Conservation (phyloP, 148 eudicot species). For the Linanthus parryae region DNA sequence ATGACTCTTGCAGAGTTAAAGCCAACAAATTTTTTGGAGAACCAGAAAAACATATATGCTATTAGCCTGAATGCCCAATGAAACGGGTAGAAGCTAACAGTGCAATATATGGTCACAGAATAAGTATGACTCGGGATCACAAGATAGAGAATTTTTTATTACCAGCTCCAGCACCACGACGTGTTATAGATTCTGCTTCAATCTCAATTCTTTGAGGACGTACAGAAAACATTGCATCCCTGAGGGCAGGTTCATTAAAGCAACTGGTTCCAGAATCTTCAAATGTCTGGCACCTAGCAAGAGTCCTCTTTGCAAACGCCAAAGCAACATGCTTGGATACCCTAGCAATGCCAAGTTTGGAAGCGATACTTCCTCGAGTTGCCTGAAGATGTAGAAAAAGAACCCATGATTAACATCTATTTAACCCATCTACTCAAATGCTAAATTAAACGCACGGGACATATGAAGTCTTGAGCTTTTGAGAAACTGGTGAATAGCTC, state of each 20-base stretch:
- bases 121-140: slow-evolving; percentile 14
- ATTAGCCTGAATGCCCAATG: too few relatives aligned
- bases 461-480: too few relatives aligned
- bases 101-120: too few relatives aligned
- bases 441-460: too few relatives aligned
- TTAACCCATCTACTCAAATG: slow-evolving; percentile 6
- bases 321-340: slow-evolving; percentile 75
- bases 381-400: slow-evolving; percentile 38
- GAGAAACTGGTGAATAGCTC: too few relatives aligned
- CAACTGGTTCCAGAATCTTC: slow-evolving; percentile 71
- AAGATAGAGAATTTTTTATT: slow-evolving; percentile 9
- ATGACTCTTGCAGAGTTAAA: too few relatives aligned
- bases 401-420: slow-evolving; percentile 1
- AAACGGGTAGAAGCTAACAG: too few relatives aligned
- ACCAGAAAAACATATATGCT: too few relatives aligned
- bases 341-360: slow-evolving; percentile 55
- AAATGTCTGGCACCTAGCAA: slow-evolving; percentile 59
- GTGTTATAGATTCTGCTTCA: slow-evolving; percentile 26
- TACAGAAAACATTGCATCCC: slow-evolving; percentile 51
- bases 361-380: slow-evolving; percentile 67
- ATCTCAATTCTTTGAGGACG: slow-evolving; percentile 29
- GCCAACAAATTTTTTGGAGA: too few relatives aligned
- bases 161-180: slow-evolving; percentile 20
- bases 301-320: slow-evolving; percentile 72
- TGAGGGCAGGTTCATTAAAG: slow-evolving; percentile 67